Percentiles rank a stretch among this genome's conserved stretches.
Conservation (phyloP, 1,284 basidiomycete species). For the Apiotrichum akiyoshidainum region DNA sequence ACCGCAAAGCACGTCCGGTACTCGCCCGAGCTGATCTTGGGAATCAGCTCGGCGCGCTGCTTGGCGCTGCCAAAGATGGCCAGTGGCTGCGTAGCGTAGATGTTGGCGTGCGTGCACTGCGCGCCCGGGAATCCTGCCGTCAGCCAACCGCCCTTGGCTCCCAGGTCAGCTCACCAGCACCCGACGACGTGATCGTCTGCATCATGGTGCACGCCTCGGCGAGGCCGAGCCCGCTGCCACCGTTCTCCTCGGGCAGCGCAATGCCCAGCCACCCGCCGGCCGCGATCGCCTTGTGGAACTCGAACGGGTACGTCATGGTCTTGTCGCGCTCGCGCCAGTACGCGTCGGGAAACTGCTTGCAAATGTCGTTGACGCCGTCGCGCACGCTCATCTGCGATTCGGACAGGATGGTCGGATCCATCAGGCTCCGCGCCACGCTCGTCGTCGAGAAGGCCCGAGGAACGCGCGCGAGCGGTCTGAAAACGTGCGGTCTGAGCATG, state of each 20-base stretch:
- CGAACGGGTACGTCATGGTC: conserved; percentile 14
- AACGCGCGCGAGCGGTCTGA: too few species aligned
- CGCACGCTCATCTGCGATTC: too few species aligned
- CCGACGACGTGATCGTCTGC: conserved; percentile 23
- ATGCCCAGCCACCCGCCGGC: conserved; percentile 21
- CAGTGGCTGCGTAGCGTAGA: conserved; percentile 21
- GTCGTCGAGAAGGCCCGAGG: too few species aligned
- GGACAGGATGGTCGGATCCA: too few species aligned
- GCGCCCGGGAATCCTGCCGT: conserved; percentile 20
- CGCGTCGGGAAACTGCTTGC: too few species aligned
- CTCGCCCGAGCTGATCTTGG: conserved; percentile 21
- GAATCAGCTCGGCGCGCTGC: conserved; percentile 16
- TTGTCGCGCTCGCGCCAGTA: conserved; percentile 23
- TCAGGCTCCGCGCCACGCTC: too few species aligned
- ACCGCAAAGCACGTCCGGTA: conserved; percentile 21
- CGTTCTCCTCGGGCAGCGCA: conserved; percentile 17
- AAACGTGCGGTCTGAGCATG: too few species aligned
- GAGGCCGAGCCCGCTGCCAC: conserved; percentile 18
- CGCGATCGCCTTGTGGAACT: conserved; percentile 24
- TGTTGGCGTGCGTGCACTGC: conserved; percentile 21
- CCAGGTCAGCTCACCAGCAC: too few species aligned
- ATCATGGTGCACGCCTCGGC: conserved; percentile 20
- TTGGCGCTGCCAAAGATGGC: conserved; percentile 21
- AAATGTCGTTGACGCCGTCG: too few species aligned
- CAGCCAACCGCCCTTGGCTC: too few species aligned